Base-by-base conservation (phyloP, 1,284 basidiomycete genomes). In the Tremellales sp. region DNA sequence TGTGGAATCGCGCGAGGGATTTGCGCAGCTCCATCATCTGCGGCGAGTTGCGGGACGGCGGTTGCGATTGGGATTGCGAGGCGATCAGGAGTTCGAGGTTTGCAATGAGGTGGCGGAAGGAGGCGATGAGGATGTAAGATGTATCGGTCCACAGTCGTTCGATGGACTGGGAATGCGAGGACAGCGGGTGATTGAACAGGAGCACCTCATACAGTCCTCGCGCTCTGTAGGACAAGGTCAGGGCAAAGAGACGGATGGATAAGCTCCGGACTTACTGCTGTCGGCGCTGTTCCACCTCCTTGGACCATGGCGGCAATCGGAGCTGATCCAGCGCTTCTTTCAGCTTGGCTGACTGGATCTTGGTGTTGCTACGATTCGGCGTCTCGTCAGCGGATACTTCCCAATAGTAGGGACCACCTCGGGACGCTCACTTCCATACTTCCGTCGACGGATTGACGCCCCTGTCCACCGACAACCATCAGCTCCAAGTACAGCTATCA, bases 111-210 rank as follows among this genome's bases (percentile, higher is more conserved):
- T 85, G 79, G 62, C 92, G 90, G 76, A 91, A 94, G 27, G 80
- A 77, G 22, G 83, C 75, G 58, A 97, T 95, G 70, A 92, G 81
- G 31, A 81, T 77, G 73, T 97, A 87, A 18, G 88, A 87, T 0
- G 91, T 94, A 61, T 89, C 84, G 79, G 91, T 85, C 91, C 92
- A 95, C 9, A 95, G 77, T 47, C 84, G 81, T 37, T 92, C 87
- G 35, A 84, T 81, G 71, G 86, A 85, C 66, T 84, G 84, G 29
- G 86, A 82, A 67, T 89, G 85, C 39, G 79, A 81, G 37, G 82
- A 79, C 51, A 81, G 81, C 0, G 87, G 84, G 61, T 89, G 78
- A 21, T 82, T 71, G 56, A 92, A 82, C 16, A 94, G 77, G 26
- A 93, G 73, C 28, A 78, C 80, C 40, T 91, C 76, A 69, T 89